Evolutionary conservation across 1,284 basidiomycete species (phyloP).

Genomic region (Boletus smithii): DNA sequence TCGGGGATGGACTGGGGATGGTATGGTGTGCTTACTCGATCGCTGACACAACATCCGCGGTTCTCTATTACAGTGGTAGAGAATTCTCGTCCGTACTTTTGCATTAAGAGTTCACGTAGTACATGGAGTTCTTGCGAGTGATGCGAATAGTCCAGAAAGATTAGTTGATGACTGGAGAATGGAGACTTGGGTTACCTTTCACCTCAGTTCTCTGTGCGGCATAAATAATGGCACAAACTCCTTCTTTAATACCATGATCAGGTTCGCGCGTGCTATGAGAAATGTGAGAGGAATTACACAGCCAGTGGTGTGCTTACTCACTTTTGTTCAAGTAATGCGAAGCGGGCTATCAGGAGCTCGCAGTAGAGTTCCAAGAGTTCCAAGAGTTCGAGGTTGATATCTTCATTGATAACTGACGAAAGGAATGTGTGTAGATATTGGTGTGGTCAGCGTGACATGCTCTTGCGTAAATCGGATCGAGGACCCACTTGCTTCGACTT

Average conservation of each 20-base stretch:
- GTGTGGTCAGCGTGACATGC: slow-evolving; percentile 6
- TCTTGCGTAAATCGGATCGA: slow-evolving; percentile 3
- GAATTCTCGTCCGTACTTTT: slow-evolving; percentile 88
- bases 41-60: slow-evolving; percentile 71
- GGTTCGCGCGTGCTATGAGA: slow-evolving; percentile 69
- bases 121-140: slow-evolving; percentile 74
- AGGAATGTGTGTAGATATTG: neutral
- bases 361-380: slow-evolving; percentile 93
- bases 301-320: slow-evolving; percentile 37
- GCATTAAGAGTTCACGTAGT: slow-evolving; percentile 90
- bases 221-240: slow-evolving; percentile 77
- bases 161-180: slow-evolving; percentile 4
- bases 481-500: slow-evolving; percentile 71
- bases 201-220: slow-evolving; percentile 89
- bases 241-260: slow-evolving; percentile 78
- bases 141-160: slow-evolving; percentile 4
- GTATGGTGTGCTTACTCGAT: slow-evolving; percentile 53
- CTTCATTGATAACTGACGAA: slow-evolving; percentile 74
- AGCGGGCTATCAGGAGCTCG: slow-evolving; percentile 89
- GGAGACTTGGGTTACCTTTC: slow-evolving; percentile 57
- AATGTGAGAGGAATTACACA: slow-evolving; percentile 5
- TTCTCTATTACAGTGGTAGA: slow-evolving; percentile 81
- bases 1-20: neutral
- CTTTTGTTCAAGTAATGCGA: slow-evolving; percentile 86
- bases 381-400: slow-evolving; percentile 80